Evolutionary conservation across 1,139 yeast genomes (phyloP), one percentile per base, ranked within the genome.

Genomic region (Tardiomyces blankii): DNA sequence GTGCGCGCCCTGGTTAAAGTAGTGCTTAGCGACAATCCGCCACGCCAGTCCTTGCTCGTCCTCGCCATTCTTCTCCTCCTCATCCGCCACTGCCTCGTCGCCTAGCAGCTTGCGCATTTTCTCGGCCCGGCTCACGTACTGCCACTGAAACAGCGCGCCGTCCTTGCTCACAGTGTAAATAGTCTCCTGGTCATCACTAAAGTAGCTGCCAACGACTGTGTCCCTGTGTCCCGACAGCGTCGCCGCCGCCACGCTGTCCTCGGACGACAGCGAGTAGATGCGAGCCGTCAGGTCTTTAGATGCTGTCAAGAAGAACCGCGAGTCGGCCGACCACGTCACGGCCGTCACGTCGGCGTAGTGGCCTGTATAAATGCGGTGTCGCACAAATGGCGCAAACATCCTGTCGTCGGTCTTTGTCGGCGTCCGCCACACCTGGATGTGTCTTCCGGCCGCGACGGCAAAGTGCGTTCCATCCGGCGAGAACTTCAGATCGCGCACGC

Each of bases 71-170:
- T 65, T 71, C 1, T 67, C 73, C 5, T 68, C 72, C 38, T 61
- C 65, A 2, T 53, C 57, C n/a, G 56, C 63, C 9, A 59, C 63
- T 8, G 55, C 55, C 21, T 46, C 54, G 12, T 41, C 49, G 16
- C 39, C 39, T 9, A 16, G 39, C 39, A 14, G 5, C 12, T 41
- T 38, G 23, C 41, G 44, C 18, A 44, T 13, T 13, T 47, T 53
- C n/a, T 35, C 39, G 19, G 18, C 39, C 11, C 19, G n/a, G 47
- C 78, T 75, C 4, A 80, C 72, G 60, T 84, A 91, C 60, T 87
- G 91, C 97, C 98, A 91, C 55, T 77, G 77, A 62, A 89, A 86
- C 47, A 91, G 68, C 0, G 98, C 96, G 43, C 98, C 98, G 60
- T 91, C 99, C 63, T 84, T 85, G 61, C 95, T 84, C 30, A 93